Conservation (phyloP, 345 rosid species). For the Citrus maxima region DNA sequence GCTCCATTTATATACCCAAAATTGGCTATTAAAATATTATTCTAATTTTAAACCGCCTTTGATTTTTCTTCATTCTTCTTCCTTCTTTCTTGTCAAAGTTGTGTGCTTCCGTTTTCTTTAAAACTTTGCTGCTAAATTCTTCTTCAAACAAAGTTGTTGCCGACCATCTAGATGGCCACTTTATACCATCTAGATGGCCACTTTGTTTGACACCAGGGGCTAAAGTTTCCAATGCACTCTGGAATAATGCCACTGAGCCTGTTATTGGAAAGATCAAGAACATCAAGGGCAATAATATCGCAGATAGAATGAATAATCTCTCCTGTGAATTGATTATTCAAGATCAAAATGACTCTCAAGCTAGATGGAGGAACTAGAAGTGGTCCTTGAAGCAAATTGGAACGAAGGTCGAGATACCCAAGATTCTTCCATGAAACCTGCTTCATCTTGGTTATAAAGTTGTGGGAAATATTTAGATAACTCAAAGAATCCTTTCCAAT, state of each 20-base stretch:
- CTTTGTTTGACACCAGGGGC: not conserved
- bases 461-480: not conserved
- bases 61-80: too few species aligned
- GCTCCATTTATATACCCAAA: too few species aligned
- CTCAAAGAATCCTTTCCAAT: not conserved
- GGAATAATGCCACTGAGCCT: slow-evolving; percentile 6
- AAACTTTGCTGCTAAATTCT: too few species aligned
- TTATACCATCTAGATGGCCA: too few species aligned
- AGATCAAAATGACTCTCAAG: not conserved
- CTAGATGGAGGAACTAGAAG: not conserved
- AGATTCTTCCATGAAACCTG: not conserved
- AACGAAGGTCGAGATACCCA: not conserved
- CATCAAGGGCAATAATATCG: not conserved
- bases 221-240: not conserved
- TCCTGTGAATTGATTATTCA: not conserved
- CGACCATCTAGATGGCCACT: too few species aligned
- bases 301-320: not conserved
- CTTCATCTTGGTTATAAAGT: not conserved
- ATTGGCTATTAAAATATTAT: too few species aligned
- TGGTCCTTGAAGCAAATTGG: not conserved
- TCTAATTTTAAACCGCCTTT: too few species aligned
- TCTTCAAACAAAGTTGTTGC: too few species aligned
- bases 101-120: too few species aligned
- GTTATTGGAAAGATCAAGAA: slow-evolving; percentile 7
- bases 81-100: too few species aligned